Conservation (phyloP, 2,329 filamentous ascomycete genomes). For the Aspergillus glaucus region DNA sequence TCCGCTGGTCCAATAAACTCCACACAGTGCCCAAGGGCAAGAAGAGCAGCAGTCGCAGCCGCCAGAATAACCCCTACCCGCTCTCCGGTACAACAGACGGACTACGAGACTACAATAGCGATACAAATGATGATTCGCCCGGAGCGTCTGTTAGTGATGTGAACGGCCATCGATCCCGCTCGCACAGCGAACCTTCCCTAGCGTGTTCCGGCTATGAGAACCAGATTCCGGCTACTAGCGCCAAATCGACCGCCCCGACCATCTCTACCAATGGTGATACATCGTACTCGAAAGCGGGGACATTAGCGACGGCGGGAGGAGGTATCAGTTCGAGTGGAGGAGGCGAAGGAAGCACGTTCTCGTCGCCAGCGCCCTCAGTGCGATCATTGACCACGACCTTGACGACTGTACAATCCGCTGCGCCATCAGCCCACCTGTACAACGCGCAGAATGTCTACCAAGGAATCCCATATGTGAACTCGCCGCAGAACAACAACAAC, state of each 20-base stretch:
- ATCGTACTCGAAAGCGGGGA: conserved; percentile 73
- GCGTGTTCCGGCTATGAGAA: conserved; percentile 56
- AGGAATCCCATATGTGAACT: conserved; percentile 27
- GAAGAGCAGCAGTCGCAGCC: conserved; percentile 42
- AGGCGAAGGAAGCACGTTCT: conserved; percentile 62
- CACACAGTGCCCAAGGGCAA: conserved; percentile 39
- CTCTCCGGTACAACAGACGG: conserved; percentile 60
- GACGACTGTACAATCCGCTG: conserved; percentile 59
- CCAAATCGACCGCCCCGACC: conserved; percentile 70
- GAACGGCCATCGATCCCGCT: conserved; percentile 49
- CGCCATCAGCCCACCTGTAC: conserved; percentile 45
- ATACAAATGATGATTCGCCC: conserved; percentile 44
- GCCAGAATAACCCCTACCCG: conserved; percentile 84
- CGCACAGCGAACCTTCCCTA: conserved; percentile 54
- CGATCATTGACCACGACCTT: conserved; percentile 60
- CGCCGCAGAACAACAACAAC: conserved; percentile 30
- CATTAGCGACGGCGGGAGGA: conserved; percentile 57
- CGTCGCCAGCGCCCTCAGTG: conserved; percentile 59
- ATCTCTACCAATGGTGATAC: conserved; percentile 78
- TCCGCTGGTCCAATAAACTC: conserved; percentile 36
- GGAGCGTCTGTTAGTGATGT: conserved; percentile 44
- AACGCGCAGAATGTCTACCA: conserved; percentile 26
- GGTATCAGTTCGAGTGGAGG: conserved; percentile 60
- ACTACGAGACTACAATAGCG: conserved; percentile 35
- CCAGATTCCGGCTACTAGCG: conserved; percentile 55